A percentile compares a stretch with the other conserved stretches of the same genome.
Conservation (phyloP, 768 basidiomycete species). For the Cyathus striatus region DNA sequence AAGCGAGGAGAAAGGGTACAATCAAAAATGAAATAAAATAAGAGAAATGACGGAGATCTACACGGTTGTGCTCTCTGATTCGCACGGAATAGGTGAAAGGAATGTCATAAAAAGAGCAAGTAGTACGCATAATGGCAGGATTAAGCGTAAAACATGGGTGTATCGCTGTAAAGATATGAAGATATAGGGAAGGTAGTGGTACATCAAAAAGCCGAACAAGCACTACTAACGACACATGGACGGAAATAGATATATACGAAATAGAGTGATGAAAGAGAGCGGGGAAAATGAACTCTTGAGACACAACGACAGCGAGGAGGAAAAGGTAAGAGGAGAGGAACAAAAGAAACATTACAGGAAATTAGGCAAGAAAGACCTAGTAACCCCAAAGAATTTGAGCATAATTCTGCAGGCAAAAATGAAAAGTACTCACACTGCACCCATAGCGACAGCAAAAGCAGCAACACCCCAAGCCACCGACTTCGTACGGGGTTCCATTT, state of each 20-base stretch:
- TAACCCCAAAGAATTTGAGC: constrained; percentile 3
- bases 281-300: too few relatives aligned
- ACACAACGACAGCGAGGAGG: not conserved
- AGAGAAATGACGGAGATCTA: too few relatives aligned
- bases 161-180: constrained; percentile 11
- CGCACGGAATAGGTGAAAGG: not conserved
- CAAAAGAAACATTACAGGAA: constrained; percentile 38
- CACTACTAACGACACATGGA: not conserved
- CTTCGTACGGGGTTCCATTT: constrained; percentile 63
- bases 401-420: not conserved
- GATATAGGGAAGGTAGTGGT: constrained; percentile 8
- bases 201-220: not conserved
- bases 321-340: not conserved
- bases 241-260: constrained; percentile 1
- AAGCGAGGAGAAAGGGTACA: too few relatives aligned
- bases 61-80: not conserved
- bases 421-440: constrained; percentile 64
- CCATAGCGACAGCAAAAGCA: constrained; percentile 78
- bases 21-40: too few relatives aligned
- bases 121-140: constrained; percentile 1
- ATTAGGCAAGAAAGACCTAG: constrained; percentile 56
- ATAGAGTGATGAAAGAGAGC: constrained; percentile 6
- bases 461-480: constrained; percentile 80
- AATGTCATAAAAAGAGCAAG: not conserved
- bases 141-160: constrained; percentile 5